Percentiles rank a stretch among this genome's conserved stretches.
Conservation (phyloP, 2,329 filamentous ascomycete species). For the Diaporthe longicolla region DNA sequence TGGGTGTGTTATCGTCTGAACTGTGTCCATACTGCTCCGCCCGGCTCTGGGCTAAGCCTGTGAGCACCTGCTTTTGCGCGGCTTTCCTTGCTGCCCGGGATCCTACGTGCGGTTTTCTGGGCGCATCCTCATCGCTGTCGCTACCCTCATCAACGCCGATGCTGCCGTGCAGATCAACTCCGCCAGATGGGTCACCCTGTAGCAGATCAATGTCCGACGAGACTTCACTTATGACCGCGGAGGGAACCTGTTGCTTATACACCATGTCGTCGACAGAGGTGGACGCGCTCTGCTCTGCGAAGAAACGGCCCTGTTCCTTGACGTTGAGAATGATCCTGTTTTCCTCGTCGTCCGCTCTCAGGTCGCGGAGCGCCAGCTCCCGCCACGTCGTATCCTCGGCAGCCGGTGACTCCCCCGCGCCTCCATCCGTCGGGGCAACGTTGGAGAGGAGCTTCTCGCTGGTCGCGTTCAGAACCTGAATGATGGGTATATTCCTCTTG, state of each 20-base stretch:
- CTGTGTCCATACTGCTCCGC: conserved; percentile 69
- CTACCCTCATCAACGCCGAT: conserved; percentile 80
- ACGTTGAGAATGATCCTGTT: conserved; percentile 88
- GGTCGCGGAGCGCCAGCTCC: conserved; percentile 82
- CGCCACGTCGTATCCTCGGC: conserved; percentile 81
- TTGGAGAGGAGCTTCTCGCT: conserved; percentile 95
- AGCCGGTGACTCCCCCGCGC: conserved; percentile 74
- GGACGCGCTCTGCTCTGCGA: conserved; percentile 71
- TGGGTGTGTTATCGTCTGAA: conserved; percentile 64
- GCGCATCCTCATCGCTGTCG: conserved; percentile 75
- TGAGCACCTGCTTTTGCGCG: conserved; percentile 77
- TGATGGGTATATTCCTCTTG: conserved; percentile 84
- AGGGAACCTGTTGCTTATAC: conserved; percentile 79
- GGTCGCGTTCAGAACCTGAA: conserved; percentile 88
- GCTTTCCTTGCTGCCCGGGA: conserved; percentile 76
- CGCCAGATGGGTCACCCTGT: conserved; percentile 62
- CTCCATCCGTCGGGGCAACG: conserved; percentile 83
- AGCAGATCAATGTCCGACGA: conserved; percentile 72
- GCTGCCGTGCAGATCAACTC: conserved; percentile 72
- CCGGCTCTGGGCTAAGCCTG: conserved; percentile 74
- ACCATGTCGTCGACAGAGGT: conserved; percentile 61
- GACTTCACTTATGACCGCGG: conserved; percentile 75
- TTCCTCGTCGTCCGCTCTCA: conserved; percentile 81
- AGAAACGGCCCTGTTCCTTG: conserved; percentile 88
- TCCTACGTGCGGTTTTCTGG: conserved; percentile 69